A percentile compares a stretch with the other conserved stretches of the same genome.
Evolutionary conservation across 345 rosid genomes (phyloP).

Genomic region (Erysimum cheiranthoides): DNA sequence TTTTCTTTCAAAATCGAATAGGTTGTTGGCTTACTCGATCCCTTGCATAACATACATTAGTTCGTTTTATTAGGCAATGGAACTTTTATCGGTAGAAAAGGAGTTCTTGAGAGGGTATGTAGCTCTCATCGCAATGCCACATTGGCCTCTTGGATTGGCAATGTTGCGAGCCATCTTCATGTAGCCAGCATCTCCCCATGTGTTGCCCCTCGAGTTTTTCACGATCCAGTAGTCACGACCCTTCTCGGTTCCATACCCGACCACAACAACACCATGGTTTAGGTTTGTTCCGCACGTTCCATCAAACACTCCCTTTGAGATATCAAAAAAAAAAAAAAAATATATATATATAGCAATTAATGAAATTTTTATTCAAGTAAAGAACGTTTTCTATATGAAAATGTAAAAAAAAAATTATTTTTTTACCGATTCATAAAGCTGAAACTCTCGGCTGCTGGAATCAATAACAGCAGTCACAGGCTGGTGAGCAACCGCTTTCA

Average conservation of each 20-base stretch:
- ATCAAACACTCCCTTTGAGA: slow-evolving; percentile 28
- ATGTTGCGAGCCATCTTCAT: slow-evolving; percentile 68
- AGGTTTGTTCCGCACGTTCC: slow-evolving; percentile 48
- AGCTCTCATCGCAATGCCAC: slow-evolving; percentile 86
- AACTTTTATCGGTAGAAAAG: background rate
- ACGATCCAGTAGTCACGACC: slow-evolving; percentile 83
- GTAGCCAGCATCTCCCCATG: slow-evolving; percentile 87
- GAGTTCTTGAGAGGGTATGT: slow-evolving; percentile 79
- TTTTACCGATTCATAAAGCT: slow-evolving; percentile 74
- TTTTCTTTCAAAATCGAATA: background rate
- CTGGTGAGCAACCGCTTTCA: slow-evolving; percentile 69
- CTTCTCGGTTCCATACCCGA: slow-evolving; percentile 75
- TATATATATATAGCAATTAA: no score
- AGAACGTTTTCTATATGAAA: background rate
- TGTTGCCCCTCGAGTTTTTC: slow-evolving; percentile 77
- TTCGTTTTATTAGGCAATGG: slow-evolving; percentile 9
- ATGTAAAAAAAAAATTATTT: background rate
- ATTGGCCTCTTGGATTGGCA: slow-evolving; percentile 56
- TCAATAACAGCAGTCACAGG: slow-evolving; percentile 80
- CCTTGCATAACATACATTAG: background rate
- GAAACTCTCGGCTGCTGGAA: slow-evolving; percentile 77
- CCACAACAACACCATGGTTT: slow-evolving; percentile 76
- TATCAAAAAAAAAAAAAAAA: background rate
- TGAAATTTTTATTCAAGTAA: background rate
- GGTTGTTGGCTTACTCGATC: background rate